Evolutionary conservation across 768 basidiomycete species (phyloP).

Genomic region (Neoboletus brunneissimus): DNA sequence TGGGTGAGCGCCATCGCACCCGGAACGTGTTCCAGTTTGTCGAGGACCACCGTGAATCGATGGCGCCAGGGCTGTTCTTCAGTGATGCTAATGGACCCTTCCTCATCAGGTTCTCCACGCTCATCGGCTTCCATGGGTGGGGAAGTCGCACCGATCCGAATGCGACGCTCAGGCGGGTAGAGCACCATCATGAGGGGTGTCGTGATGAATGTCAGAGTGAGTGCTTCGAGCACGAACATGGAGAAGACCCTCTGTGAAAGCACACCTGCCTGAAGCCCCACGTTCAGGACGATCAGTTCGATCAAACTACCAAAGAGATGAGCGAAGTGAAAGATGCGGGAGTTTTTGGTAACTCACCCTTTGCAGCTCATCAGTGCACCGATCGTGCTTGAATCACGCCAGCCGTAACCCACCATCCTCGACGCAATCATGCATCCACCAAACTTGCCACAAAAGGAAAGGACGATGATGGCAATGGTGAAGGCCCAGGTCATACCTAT

Average conservation of each 20-base stretch:
- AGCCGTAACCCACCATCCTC: constrained; percentile 61
- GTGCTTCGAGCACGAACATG: constrained; percentile 90
- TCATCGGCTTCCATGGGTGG: constrained; percentile 33
- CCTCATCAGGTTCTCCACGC: constrained; percentile 12
- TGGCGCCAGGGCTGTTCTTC: constrained; percentile 41
- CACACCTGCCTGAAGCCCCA: constrained; percentile 80
- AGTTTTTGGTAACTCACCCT: constrained; percentile 49
- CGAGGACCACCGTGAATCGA: constrained; percentile 82
- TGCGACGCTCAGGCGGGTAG: constrained; percentile 63
- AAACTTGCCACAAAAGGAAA: constrained; percentile 89
- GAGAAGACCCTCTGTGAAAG: constrained; percentile 78
- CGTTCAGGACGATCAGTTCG: constrained; percentile 94
- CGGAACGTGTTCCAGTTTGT: constrained; percentile 86
- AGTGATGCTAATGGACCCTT: constrained; percentile 3
- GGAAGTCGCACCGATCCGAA: constrained; percentile 36
- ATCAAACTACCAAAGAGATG: constrained; percentile 55
- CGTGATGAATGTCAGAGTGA: constrained; percentile 82
- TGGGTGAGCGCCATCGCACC: constrained; percentile 83
- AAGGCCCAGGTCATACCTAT: constrained; percentile 84
- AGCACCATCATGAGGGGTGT: constrained; percentile 67
- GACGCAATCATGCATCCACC: constrained; percentile 78
- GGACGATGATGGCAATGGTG: constrained; percentile 70
- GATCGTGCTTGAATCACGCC: constrained; percentile 79
- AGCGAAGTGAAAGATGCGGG: not conserved
- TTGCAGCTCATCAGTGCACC: constrained; percentile 96